Evolutionary conservation across 2,329 filamentous ascomycete species (phyloP).

Genomic region (Pezicula radicicola): DNA sequence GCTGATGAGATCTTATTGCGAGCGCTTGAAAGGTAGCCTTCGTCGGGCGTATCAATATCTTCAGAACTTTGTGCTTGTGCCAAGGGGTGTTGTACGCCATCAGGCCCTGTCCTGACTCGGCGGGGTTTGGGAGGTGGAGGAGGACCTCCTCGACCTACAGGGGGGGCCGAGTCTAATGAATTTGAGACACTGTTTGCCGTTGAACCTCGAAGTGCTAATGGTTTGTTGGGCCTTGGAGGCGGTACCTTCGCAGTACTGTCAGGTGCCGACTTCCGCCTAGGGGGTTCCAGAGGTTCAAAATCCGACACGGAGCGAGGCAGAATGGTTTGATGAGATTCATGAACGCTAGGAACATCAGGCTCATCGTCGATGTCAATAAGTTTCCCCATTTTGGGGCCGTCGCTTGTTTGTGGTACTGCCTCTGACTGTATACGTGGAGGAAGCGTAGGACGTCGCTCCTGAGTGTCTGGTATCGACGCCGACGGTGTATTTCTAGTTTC

Average conservation of each 20-base stretch:
- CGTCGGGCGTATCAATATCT: constrained; percentile 15
- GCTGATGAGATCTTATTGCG: constrained; percentile 25
- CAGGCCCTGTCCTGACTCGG: constrained; percentile 9
- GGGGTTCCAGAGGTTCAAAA: constrained; percentile 23
- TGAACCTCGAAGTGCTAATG: constrained; percentile 47
- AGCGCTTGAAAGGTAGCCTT: constrained; percentile 25
- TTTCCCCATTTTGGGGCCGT: constrained; percentile 43
- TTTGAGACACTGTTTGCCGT: constrained; percentile 15
- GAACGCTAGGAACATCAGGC: constrained; percentile 34
- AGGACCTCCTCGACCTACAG: constrained; percentile 37
- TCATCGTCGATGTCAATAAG: constrained; percentile 61
- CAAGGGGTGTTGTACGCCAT: constrained; percentile 18
- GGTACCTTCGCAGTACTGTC: constrained; percentile 28
- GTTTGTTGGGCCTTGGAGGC: constrained; percentile 58
- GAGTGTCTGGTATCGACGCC: constrained; percentile 7
- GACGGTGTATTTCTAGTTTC: constrained; percentile 14
- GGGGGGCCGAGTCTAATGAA: constrained; percentile 32
- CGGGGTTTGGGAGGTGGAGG: constrained; percentile 25
- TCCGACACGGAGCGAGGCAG: constrained; percentile 24
- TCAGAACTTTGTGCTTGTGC: constrained; percentile 23
- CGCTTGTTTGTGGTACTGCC: constrained; percentile 27
- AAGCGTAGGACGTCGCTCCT: constrained; percentile 20
- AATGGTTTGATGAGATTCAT: constrained; percentile 28
- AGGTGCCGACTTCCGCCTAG: constrained; percentile 22
- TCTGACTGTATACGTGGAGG: constrained; percentile 23